phyloP scores from a whole-genome alignment of 2,329 filamentous ascomycete genomes.

The Teratosphaeria zuluensis region DNA sequence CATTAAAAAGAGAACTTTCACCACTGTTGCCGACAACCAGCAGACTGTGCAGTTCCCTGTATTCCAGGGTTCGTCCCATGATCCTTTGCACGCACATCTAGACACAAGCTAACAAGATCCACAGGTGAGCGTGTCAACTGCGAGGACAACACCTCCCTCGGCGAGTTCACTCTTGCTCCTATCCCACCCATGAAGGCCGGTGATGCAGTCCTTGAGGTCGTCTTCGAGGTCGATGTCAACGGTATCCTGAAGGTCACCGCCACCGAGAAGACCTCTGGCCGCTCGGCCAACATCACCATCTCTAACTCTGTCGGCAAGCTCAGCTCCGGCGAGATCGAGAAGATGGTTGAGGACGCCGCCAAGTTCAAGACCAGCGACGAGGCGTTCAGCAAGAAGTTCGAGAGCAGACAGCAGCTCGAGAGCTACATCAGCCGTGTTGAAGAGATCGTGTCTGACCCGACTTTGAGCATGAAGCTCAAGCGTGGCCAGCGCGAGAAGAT shows the following conservation, averaged over 20 bases:
- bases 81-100: too few relatives aligned
- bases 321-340: slow-evolving; percentile 87
- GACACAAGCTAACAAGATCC: background rate
- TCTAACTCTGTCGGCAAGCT: slow-evolving; percentile 99
- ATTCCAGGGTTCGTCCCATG: background rate
- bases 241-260: slow-evolving; percentile 94
- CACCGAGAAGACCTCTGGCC: slow-evolving; percentile 96
- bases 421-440: slow-evolving; percentile 97
- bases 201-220: slow-evolving; percentile 91
- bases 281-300: slow-evolving; percentile 98
- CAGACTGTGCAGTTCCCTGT: slow-evolving; percentile 61
- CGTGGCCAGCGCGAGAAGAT: slow-evolving; percentile 99
- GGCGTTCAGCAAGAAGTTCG: slow-evolving; percentile 98
- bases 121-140: slow-evolving; percentile 96
- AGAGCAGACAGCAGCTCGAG: slow-evolving; percentile 98
- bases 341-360: slow-evolving; percentile 93
- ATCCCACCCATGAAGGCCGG: slow-evolving; percentile 68
- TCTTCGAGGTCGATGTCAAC: slow-evolving; percentile 99
- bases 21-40: slow-evolving; percentile 55
- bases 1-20: slow-evolving; percentile 53
- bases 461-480: slow-evolving; percentile 94
- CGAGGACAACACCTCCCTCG: slow-evolving; percentile 94
- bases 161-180: slow-evolving; percentile 91
- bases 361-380: slow-evolving; percentile 98
- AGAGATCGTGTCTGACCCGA: slow-evolving; percentile 96